Conservation (phyloP, 306 rosid genomes). For the Mimosa bimucronata region DNA sequence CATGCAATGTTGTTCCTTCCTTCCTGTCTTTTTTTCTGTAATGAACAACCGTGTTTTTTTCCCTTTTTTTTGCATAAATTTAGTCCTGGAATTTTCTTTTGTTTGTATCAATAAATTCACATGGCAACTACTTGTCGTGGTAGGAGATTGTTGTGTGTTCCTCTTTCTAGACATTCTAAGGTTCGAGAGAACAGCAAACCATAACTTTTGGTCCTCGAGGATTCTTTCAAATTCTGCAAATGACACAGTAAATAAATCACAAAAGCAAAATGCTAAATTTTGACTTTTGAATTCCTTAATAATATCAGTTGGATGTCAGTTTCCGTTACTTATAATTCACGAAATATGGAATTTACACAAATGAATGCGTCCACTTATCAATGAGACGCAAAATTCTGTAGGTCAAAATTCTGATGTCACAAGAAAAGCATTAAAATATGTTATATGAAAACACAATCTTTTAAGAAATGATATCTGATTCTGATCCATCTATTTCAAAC, state of each 20-base stretch:
- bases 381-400: no score
- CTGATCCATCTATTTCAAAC: neutral
- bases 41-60: neutral
- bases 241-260: neutral
- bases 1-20: neutral
- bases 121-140: neutral
- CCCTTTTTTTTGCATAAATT: neutral
- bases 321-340: neutral
- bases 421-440: neutral
- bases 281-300: neutral
- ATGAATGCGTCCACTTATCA: no score
- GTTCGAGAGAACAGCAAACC: neutral
- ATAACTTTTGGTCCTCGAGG: no score
- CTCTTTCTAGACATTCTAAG: neutral
- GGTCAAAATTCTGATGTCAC: neutral
- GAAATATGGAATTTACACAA: neutral
- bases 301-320: neutral
- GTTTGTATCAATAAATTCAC: neutral
- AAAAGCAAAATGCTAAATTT: no score
- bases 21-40: neutral
- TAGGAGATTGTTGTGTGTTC: neutral
- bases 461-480: neutral
- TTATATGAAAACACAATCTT: neutral
- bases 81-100: neutral
- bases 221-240: no score